Base-by-base conservation (phyloP, 139 green algal species). In the Limnomonas spitsbergensis region DNA sequence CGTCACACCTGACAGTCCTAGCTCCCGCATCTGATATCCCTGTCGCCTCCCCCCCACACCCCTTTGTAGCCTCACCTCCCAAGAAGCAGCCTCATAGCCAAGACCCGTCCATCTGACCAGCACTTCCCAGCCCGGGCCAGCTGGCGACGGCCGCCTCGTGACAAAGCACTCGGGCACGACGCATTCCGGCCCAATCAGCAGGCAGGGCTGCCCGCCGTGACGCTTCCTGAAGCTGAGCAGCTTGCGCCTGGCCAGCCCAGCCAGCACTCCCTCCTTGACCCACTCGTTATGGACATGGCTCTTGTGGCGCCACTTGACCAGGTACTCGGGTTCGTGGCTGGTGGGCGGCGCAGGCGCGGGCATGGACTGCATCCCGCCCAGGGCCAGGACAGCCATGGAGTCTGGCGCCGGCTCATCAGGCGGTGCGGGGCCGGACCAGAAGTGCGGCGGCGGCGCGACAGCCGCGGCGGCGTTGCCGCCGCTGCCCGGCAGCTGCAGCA, bases 221-320 rank as follows among this genome's bases (percentile, higher is more conserved):
- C 61, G 61, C 61, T 72, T 72, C 61, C 89, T 92, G 86, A 96
- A 97, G 82, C 94, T 94, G 40, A 93, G 78, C 61, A 95, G 83
- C 88, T 94, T 94, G 34, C 91, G 80, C 56, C 90, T 89, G 36
- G 91, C 90, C 4, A 97, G 81, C 40, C 78, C 81, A 71, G 90
- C 70, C 68, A 97, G 82, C 69, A 79, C 69, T 0, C 70, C 73
- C 83, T 95, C 91, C 24, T 79, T 81, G 14, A 91, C 67, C 86
- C 90, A 97, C 84, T 95, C 92, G 68, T 96, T 92, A 81, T 96
- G 92, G 4, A 90, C 81, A 81, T 97, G 92, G 66, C 80, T 85
- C 38, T 66, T 70, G 53, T 70, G 86, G 32, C 82, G 39, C 82
- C 91, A 97, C 81, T 97, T 96, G 9, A 97, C 92, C 32, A 96